Conservation (phyloP, 371 early-diverging fungal genomes). For the Apophysomyces variabilis region DNA sequence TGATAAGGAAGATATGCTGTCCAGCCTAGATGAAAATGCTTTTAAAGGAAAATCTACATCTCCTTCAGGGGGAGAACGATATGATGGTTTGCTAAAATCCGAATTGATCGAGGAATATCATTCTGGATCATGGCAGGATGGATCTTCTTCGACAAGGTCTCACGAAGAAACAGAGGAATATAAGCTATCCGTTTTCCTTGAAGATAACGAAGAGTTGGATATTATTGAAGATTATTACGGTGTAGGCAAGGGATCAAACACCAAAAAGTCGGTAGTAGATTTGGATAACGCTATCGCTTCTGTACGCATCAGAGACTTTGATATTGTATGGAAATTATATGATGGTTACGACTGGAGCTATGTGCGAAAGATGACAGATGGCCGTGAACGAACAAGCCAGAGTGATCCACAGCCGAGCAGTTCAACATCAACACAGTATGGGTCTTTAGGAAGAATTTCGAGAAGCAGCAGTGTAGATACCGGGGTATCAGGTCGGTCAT, state of each 20-base stretch:
- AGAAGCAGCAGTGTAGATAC: constrained; percentile 19
- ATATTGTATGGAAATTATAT: constrained; percentile 65
- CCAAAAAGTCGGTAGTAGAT: constrained; percentile 31
- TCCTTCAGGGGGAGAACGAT: constrained; percentile 2
- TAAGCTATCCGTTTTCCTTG: constrained; percentile 34
- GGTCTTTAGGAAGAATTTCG: constrained; percentile 13
- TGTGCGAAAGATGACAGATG: constrained; percentile 24
- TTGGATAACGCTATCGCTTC: constrained; percentile 41
- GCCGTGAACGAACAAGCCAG: not conserved
- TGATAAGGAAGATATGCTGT: constrained; percentile 39
- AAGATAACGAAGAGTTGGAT: constrained; percentile 39
- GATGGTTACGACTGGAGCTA: constrained; percentile 66
- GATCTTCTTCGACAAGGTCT: not conserved
- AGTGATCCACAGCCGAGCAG: constrained; percentile 5
- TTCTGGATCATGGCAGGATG: constrained; percentile 19
- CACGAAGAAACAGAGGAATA: constrained; percentile 16
- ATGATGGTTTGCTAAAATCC: constrained; percentile 32
- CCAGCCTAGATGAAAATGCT: constrained; percentile 66
- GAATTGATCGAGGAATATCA: constrained; percentile 60
- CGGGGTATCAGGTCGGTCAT: not conserved
- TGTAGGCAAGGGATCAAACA: constrained; percentile 33
- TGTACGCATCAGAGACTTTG: constrained; percentile 60
- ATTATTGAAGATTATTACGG: constrained; percentile 71
- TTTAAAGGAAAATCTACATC: constrained; percentile 31
- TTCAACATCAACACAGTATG: constrained; percentile 5